Conservation (phyloP, 805 yeast species). For the Wickerhamiella hasegawae region DNA sequence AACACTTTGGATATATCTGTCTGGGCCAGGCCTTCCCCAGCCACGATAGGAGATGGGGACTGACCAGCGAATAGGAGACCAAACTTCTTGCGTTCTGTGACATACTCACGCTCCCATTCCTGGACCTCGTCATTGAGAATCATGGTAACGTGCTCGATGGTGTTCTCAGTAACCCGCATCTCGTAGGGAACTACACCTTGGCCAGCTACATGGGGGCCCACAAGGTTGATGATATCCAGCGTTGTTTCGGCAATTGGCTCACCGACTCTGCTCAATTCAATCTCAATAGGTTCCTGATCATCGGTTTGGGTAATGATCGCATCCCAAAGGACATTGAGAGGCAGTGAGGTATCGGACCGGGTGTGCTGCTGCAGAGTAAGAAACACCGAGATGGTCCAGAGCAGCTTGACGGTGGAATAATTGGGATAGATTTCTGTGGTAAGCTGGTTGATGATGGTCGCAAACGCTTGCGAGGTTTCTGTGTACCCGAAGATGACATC, state of each 20-base stretch:
- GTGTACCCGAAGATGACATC: conserved; percentile 3
- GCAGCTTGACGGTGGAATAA: conserved; percentile 1
- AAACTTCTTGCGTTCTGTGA: neutral
- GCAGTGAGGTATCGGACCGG: neutral
- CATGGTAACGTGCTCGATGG: neutral
- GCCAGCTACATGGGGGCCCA: neutral
- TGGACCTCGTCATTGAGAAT: neutral
- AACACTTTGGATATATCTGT: neutral
- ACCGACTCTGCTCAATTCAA: too few relatives aligned
- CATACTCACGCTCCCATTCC: neutral
- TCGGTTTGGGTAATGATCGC: neutral
- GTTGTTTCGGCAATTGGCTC: neutral
- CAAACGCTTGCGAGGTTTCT: conserved; percentile 2
- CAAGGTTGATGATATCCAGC: neutral
- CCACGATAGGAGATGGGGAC: neutral
- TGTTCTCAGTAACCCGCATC: neutral
- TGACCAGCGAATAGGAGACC: neutral
- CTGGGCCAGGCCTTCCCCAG: neutral
- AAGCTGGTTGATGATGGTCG: neutral
- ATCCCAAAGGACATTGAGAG: neutral
- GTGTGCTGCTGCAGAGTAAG: neutral
- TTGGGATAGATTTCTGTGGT: conserved; percentile 1
- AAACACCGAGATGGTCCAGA: neutral
- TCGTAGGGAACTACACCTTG: neutral
- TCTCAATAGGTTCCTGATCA: too few relatives aligned